Evolutionary conservation across 257 asterid genomes (phyloP), one percentile per base, ranked within the genome.

Genomic region (Lithospermum erythrorhizon): DNA sequence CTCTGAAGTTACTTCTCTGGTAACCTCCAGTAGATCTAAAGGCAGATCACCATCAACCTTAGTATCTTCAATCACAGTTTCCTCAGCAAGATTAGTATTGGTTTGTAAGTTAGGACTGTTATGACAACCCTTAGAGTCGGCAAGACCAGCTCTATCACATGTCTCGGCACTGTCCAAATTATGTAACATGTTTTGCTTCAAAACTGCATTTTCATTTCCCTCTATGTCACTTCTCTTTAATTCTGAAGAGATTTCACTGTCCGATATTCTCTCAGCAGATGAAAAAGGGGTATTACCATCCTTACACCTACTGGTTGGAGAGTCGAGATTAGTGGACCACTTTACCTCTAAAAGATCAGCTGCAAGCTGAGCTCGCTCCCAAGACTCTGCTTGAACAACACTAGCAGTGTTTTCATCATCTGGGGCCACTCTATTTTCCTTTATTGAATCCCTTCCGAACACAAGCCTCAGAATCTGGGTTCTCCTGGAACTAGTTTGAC

Each of bases 281-380:
- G 61, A 55, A 48, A 32, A 65, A 9, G 73, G 68, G 30, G 55
- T 35, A 6, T 68, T 69, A 29, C 69, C 75, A 64, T 73, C 73
- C 62, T 65, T 64, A 49, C 27, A 15, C 79, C 64, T 78, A 29
- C 85, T 63, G 45, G 89, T 41, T 11, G 49, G 49, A 41, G 49
- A 76, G 70, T 47, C 73, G 60, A 85, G 83, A 79, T 82, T 87
- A 58, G 98, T 93, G 22, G 94, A 84, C 99, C 99, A 93, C 70
- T 75, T 93, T 72, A 93, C 81, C 64, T 93, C 99, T 79, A 93
- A 76, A 29, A 93, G 93, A 83, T 91, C 90, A 70, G 95, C 97
- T 32, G 97, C 96, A 67, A 78, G 83, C 81, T 89, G 87, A 65
- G 99, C 99, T 63, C 88, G 82, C 71, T 86, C 94, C 79, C 89